A percentile compares a stretch with the other conserved stretches of the same genome.
Evolutionary conservation across 108 stramenopile genomes (phyloP).

Genomic region (Aurantiochytrium sp.): DNA sequence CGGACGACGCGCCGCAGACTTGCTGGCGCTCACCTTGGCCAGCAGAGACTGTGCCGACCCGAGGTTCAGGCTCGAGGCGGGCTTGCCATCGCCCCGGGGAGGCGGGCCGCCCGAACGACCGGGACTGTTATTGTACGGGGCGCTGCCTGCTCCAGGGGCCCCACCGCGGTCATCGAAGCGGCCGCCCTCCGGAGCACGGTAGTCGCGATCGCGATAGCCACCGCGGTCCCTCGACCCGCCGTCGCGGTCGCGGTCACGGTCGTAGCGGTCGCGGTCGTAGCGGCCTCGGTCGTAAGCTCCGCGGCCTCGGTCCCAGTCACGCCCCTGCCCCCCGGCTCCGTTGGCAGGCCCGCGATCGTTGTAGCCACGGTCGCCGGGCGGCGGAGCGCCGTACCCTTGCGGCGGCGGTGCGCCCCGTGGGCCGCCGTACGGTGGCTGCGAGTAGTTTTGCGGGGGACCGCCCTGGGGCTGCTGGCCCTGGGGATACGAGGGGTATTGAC

Average conservation of each 20-base stretch:
- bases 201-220: background rate
- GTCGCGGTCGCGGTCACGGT: background rate
- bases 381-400: background rate
- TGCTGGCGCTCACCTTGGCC: constrained; percentile 16
- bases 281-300: background rate
- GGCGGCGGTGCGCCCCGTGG: no score
- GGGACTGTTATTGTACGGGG: no score
- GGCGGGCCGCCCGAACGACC: no score
- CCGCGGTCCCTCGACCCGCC: background rate
- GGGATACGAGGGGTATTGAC: no score
- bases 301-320: background rate
- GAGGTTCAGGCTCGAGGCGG: background rate
- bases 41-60: constrained; percentile 19
- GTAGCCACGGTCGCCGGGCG: background rate
- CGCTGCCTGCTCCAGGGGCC: no score
- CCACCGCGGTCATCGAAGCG: background rate
- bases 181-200: background rate
- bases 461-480: no score
- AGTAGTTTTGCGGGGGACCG: no score
- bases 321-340: background rate
- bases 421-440: no score
- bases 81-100: no score
- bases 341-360: background rate
- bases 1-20: constrained; percentile 24
- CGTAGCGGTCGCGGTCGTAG: background rate